Evolutionary conservation across 1,284 basidiomycete genomes (phyloP).

Genomic region (Moesziomyces sp.): DNA sequence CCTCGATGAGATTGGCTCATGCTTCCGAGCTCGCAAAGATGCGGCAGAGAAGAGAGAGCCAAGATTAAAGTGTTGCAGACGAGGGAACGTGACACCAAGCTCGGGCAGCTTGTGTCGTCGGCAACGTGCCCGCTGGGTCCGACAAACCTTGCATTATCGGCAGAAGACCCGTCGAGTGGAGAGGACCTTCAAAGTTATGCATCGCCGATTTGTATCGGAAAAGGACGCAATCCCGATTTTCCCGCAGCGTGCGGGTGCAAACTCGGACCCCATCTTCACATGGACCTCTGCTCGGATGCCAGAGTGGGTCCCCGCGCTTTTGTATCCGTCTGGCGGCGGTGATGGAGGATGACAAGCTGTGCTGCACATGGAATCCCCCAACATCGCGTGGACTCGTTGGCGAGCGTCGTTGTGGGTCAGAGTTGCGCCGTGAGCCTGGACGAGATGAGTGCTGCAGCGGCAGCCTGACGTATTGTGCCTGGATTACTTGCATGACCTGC

Average conservation of each 20-base stretch:
- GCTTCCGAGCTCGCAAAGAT: not conserved
- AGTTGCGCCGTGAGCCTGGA: not conserved
- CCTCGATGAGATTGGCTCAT: not conserved
- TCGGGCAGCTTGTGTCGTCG: not conserved
- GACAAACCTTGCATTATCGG: not conserved
- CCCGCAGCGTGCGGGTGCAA: no score
- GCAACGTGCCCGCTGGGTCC: not conserved
- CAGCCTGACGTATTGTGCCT: not conserved
- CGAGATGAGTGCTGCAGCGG: no score
- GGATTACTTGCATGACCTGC: not conserved
- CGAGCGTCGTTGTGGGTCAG: no score
- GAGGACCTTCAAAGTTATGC: not conserved
- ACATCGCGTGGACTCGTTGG: no score
- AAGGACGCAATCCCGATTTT: no score
- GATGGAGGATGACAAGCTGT: no score
- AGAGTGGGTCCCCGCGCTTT: no score
- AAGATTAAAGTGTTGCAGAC: not conserved
- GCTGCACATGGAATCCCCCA: no score
- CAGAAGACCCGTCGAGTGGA: not conserved
- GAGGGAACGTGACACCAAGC: not conserved
- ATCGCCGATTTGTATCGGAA: not conserved
- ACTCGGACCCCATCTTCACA: no score
- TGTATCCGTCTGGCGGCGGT: no score
- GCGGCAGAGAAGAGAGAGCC: not conserved
- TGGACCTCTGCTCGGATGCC: no score